phyloP scores from a whole-genome alignment of 2,329 filamentous ascomycete species.

The Penicillium occitanis region DNA sequence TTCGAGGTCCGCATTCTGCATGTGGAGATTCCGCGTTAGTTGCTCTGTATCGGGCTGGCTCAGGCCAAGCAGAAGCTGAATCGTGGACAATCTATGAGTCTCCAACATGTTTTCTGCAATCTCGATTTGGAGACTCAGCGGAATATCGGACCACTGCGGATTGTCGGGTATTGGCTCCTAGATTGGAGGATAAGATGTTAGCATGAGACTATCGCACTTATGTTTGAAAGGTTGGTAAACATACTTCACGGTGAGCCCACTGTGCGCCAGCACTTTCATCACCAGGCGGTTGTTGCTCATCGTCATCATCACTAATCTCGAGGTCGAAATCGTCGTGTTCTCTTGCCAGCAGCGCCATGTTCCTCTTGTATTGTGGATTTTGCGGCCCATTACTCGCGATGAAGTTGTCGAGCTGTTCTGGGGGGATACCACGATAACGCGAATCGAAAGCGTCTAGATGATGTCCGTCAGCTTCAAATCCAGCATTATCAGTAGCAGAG shows the following conservation, averaged over 20 bases:
- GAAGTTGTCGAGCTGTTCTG: constrained; percentile 26
- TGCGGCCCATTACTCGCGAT: constrained; percentile 31
- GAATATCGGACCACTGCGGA: constrained; percentile 37
- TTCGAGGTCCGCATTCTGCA: constrained; percentile 30
- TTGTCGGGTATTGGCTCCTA: constrained; percentile 18
- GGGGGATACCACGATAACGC: constrained; percentile 21
- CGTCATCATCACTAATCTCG: constrained; percentile 14
- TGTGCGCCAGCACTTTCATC: neutral
- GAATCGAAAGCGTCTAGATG: neutral
- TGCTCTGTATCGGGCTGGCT: constrained; percentile 26
- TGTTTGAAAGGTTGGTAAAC: neutral
- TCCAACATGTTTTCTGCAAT: constrained; percentile 37
- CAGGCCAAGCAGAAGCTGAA: constrained; percentile 30
- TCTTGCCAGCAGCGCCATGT: constrained; percentile 29
- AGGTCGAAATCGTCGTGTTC: neutral
- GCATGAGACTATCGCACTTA: neutral
- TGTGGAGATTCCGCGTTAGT: constrained; percentile 23
- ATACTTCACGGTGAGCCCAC: neutral
- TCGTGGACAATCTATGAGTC: constrained; percentile 25
- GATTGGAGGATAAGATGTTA: neutral
- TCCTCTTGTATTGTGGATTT: constrained; percentile 32
- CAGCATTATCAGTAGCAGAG: neutral
- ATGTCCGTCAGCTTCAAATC: constrained; percentile 6
- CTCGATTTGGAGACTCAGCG: constrained; percentile 35
- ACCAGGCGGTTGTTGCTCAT: neutral